A percentile compares a stretch with the other conserved stretches of the same genome.
Evolutionary conservation across 192 early-diverging fungal species (phyloP).

Genomic region (Coemansia sp.): DNA sequence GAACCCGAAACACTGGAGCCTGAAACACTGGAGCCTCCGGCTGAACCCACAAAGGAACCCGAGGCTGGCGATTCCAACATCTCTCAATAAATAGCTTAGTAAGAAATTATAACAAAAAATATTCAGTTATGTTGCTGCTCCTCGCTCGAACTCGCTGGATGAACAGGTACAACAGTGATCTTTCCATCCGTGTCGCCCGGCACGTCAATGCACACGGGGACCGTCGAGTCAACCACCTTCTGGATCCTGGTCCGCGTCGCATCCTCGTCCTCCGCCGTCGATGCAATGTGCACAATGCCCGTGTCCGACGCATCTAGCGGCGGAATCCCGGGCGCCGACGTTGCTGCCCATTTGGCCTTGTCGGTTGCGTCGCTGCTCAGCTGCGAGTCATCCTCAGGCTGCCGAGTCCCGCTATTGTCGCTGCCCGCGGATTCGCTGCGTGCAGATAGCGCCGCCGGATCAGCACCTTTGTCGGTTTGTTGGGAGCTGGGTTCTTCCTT

Average conservation of each 20-base stretch:
- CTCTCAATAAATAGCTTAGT: no score
- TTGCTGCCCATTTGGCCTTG: background rate
- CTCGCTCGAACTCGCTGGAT: background rate
- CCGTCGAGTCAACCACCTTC: slow-evolving; percentile 14
- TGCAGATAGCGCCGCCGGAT: no score
- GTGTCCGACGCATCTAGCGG: slow-evolving; percentile 50
- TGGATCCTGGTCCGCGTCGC: slow-evolving; percentile 19
- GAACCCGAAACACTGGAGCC: background rate
- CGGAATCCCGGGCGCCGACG: slow-evolving; percentile 4
- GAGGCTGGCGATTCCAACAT: no score
- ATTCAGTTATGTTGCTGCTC: background rate
- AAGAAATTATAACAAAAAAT: background rate
- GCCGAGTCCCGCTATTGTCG: no score
- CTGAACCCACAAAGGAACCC: background rate
- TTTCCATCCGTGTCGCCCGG: slow-evolving; percentile 17
- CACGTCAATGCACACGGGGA: slow-evolving; percentile 41
- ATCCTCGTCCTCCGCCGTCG: slow-evolving; percentile 16
- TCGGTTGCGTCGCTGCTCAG: no score
- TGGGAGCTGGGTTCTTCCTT: no score
- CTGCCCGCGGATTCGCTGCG: no score
- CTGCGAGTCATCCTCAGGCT: no score
- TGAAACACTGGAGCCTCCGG: background rate
- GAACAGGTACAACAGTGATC: slow-evolving; percentile 24
- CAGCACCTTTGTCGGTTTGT: no score
- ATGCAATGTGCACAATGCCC: slow-evolving; percentile 38